Conservation (phyloP, 352 stramenopile genomes). For the Phytophthora fragariaefolia region DNA sequence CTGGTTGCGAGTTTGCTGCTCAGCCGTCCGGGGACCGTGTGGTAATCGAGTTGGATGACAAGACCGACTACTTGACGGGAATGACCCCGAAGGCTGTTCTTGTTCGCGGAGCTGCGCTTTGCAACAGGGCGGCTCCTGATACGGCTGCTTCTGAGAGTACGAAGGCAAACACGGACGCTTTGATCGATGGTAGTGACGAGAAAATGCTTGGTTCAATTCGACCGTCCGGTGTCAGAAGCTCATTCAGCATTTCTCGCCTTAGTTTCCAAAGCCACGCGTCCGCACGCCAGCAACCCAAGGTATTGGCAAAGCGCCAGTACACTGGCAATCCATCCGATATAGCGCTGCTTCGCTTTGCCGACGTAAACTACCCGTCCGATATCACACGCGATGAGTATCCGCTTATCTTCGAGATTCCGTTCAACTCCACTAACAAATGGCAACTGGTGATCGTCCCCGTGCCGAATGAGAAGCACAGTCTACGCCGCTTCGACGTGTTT, state of each 20-base stretch:
- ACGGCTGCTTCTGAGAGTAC: not conserved
- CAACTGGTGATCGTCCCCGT: conserved; percentile 56
- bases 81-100: conserved; percentile 40
- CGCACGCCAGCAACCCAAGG: conserved; percentile 23
- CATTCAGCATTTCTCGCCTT: conserved; percentile 13
- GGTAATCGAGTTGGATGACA: conserved; percentile 45
- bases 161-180: not conserved
- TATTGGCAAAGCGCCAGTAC: conserved; percentile 47
- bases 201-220: conserved; percentile 6
- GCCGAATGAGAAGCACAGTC: conserved; percentile 24
- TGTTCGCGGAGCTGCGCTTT: conserved; percentile 42
- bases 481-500: conserved; percentile 52
- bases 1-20: conserved; percentile 37
- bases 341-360: conserved; percentile 53
- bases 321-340: conserved; percentile 62
- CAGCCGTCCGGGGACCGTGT: conserved; percentile 37
- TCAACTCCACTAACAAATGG: conserved; percentile 80
- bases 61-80: conserved; percentile 37
- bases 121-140: conserved; percentile 46
- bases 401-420: conserved; percentile 62
- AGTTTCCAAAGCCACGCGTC: conserved; percentile 23
- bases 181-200: not conserved
- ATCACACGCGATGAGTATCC: conserved; percentile 47
- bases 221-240: conserved; percentile 1
- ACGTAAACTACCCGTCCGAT: conserved; percentile 46